These are phyloP conservation scores for Cardamine resedifolia DNA, from an alignment of 345 rosid species.

Conservation along the genomic window DNA sequence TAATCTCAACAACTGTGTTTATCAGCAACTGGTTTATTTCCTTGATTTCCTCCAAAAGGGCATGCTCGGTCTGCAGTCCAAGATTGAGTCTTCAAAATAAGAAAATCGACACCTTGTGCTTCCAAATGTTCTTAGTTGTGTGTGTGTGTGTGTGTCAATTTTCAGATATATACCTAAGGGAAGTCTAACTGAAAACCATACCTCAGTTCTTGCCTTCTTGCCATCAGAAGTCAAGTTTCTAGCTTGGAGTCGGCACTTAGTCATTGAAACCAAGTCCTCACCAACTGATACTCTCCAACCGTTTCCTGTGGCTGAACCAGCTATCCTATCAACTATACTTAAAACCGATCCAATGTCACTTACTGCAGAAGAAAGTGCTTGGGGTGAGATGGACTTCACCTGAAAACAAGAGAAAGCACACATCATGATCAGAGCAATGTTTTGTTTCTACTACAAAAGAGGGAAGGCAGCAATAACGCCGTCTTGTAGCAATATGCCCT, in stretches of 20 bases:
- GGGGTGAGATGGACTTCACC: conserved; percentile 75
- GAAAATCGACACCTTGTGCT: conserved; percentile 3
- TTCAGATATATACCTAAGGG: conserved; percentile 11
- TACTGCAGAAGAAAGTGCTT: conserved; percentile 66
- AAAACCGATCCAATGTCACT: conserved; percentile 83
- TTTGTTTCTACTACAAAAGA: conserved; percentile 11
- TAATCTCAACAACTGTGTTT: conserved; percentile 72
- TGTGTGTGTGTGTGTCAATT: background rate
- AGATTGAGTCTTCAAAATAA: background rate
- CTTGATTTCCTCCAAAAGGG: conserved; percentile 72
- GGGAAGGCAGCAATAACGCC: background rate
- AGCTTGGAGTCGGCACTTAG: conserved; percentile 75
- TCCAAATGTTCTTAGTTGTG: background rate
- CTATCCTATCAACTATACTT: conserved; percentile 83
- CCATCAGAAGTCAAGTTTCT: conserved; percentile 63
- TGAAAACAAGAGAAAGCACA: conserved; percentile 40
- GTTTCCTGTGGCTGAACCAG: conserved; percentile 85
- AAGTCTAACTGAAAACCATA: conserved; percentile 33
- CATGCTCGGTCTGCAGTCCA: conserved; percentile 59
- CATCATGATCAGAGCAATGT: conserved; percentile 7
- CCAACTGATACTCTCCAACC: conserved; percentile 94
- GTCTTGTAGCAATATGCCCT: background rate
- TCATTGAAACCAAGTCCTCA: conserved; percentile 94
- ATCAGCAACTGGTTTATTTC: conserved; percentile 76
- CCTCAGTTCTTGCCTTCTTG: conserved; percentile 78